Conservation (phyloP, 108 stramenopile genomes). For the Cyclostephanos tholiformis region DNA sequence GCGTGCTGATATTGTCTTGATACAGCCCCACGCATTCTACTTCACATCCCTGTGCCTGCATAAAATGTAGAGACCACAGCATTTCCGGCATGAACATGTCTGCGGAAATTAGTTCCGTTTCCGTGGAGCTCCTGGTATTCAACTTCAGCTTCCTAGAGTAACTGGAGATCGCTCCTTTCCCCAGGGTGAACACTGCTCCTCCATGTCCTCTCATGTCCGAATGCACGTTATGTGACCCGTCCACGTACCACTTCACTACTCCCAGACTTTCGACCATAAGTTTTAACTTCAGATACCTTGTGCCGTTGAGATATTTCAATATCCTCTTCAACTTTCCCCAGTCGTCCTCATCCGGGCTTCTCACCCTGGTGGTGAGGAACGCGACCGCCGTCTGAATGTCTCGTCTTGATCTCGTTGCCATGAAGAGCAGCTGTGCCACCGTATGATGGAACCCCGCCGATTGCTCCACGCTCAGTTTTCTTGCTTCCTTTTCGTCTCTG, state of each 20-base stretch:
- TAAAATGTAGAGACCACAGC: background rate
- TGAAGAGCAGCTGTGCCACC: too few relatives aligned
- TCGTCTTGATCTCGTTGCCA: background rate
- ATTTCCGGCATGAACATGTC: background rate
- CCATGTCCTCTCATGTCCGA: constrained; percentile 3
- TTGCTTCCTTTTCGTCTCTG: background rate
- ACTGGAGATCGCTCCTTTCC: background rate
- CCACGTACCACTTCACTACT: constrained; percentile 6
- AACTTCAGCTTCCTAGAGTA: constrained; percentile 11
- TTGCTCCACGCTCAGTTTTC: background rate
- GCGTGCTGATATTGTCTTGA: too few relatives aligned
- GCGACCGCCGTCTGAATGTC: constrained; percentile 18
- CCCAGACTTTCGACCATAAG: background rate
- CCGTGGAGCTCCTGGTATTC: constrained; percentile 11
- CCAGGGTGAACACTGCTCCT: background rate
- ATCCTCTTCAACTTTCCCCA: constrained; percentile 11
- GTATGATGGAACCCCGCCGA: background rate
- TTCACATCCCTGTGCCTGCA: background rate
- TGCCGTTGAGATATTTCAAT: constrained; percentile 15
- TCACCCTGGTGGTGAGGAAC: constrained; percentile 4
- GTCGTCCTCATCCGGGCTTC: constrained; percentile 11
- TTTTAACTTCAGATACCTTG: constrained; percentile 7
- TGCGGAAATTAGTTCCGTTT: background rate
- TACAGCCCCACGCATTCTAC: too few relatives aligned
- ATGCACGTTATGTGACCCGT: constrained; percentile 1